Base-by-base conservation (phyloP, 352 stramenopile genomes). In the Phytophthora capsici region DNA sequence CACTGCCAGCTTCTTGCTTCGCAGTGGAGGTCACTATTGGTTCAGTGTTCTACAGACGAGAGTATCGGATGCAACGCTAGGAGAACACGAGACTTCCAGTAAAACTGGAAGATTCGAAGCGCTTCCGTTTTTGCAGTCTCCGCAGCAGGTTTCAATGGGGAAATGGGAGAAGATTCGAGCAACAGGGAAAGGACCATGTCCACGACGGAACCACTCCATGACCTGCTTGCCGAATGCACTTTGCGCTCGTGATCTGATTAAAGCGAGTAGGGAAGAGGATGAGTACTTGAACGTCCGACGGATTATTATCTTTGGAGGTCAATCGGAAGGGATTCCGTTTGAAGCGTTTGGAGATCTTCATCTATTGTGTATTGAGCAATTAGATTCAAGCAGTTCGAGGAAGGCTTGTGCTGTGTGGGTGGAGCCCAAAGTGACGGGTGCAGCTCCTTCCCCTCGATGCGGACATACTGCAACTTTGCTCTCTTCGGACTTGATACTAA, bases 11-110 rank as follows among this genome's bases (percentile, higher is more conserved):
- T 89, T 81, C 46, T 41, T 92, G 14, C 22, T 92, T 0, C 68
- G 78, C 48, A 90, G 84, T 56, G 84, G 84, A 13, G 84, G 84
- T 0, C 84, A 93, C 47, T 93, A 93, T 28, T 90, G 78, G 80
- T 93, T 93, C 59, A 90, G 67, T 40, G 78, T 93, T 0, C 67
- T 77, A 45, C 74, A 91, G 44, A 73, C 78, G 1, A 67, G 45
- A 8, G 43, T 84, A 1, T 52, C 62, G 2, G 51, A 77, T 0
- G 57, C 57, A 1, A 50, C 61, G 19, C 38, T 89, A 8, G 57
- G 43, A 66, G 58, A 69, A 1, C 23, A 45, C n/a, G 50, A 60
- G 9, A 28, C 20, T n/a, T 13, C 2, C 8, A 19, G 17, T 0
- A 46, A 32, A 40, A 30, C 47, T 50, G 66, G 34, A 43, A 60